These are phyloP conservation scores for Phytophthora megakarya DNA, from an alignment of 352 stramenopile species.

Conservation along the genomic window DNA sequence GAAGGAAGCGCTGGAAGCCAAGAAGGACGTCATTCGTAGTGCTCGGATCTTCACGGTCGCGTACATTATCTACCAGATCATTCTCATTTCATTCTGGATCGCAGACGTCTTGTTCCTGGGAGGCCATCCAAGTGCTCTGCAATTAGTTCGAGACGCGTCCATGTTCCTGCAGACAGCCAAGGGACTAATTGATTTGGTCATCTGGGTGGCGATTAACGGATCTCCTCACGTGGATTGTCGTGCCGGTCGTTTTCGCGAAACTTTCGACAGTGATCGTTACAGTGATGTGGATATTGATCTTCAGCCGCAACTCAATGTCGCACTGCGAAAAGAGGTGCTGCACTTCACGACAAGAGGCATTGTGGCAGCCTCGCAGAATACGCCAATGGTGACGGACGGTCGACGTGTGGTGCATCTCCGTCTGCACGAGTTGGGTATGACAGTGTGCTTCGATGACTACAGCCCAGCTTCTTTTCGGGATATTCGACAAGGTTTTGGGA, in stretches of 20 bases:
- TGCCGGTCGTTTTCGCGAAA: slow-evolving; percentile 32
- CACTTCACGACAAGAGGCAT: slow-evolving; percentile 89
- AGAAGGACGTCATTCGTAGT: slow-evolving; percentile 82
- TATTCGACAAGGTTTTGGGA: slow-evolving; percentile 78
- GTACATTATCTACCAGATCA: slow-evolving; percentile 84
- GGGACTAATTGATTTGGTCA: slow-evolving; percentile 83
- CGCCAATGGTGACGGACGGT: slow-evolving; percentile 47
- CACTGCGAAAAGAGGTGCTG: slow-evolving; percentile 87
- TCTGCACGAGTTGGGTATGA: slow-evolving; percentile 84
- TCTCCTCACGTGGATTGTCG: slow-evolving; percentile 38
- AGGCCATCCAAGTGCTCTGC: slow-evolving; percentile 32
- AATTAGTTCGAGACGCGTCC: slow-evolving; percentile 57
- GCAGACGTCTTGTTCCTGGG: slow-evolving; percentile 59
- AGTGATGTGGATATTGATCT: slow-evolving; percentile 84
- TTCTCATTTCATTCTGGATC: slow-evolving; percentile 83
- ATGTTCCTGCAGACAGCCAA: slow-evolving; percentile 78
- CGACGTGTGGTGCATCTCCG: slow-evolving; percentile 72
- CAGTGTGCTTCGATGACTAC: slow-evolving; percentile 82
- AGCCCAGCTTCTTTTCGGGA: slow-evolving; percentile 72
- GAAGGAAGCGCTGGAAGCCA: slow-evolving; percentile 75
- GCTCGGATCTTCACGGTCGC: slow-evolving; percentile 80
- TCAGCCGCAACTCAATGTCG: slow-evolving; percentile 86
- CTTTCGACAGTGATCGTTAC: slow-evolving; percentile 53
- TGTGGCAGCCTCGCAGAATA: slow-evolving; percentile 76
- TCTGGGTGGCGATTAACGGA: slow-evolving; percentile 83